A percentile compares a stretch with the other conserved stretches of the same genome.
These are phyloP conservation scores for Gypsophila paniculata DNA, from an alignment of 179 eudicot species.

Conservation along the genomic window DNA sequence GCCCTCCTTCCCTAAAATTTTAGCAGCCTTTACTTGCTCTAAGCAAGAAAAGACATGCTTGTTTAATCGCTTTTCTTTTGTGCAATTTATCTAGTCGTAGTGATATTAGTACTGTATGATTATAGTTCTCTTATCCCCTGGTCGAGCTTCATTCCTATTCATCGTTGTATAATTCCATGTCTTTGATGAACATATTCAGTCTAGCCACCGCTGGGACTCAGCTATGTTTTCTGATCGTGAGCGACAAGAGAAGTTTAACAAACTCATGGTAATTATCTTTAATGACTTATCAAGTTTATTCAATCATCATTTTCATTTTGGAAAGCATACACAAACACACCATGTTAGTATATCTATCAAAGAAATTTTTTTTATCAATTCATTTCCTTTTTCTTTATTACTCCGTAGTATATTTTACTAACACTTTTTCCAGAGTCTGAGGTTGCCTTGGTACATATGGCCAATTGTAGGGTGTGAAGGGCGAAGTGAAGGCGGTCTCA, in stretches of 20 bases:
- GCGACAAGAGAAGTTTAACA: constrained; percentile 90
- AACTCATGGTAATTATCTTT: constrained; percentile 87
- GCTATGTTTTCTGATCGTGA: constrained; percentile 76
- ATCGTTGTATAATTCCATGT: constrained; percentile 23
- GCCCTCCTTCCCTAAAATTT: neutral
- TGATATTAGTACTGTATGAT: neutral
- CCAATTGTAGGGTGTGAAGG: constrained; percentile 99
- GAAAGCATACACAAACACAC: neutral
- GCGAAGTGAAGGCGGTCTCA: constrained; percentile 49
- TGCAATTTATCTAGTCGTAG: neutral
- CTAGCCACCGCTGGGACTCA: constrained; percentile 78
- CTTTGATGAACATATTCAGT: constrained; percentile 34
- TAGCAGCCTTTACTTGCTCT: neutral
- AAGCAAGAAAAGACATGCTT: neutral
- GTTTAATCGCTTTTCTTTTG: constrained; percentile 1
- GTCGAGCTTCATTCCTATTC: constrained; percentile 7
- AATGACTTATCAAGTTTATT: neutral
- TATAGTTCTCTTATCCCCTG: neutral
- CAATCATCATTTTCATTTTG: neutral
- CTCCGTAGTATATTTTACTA: constrained; percentile 46
- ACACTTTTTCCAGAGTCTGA: constrained; percentile 99
- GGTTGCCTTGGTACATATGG: constrained; percentile 95
- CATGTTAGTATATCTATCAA: too few relatives aligned
- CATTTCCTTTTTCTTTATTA: neutral
- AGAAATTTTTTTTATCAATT: too few relatives aligned